Evolutionary conservation across 1,139 yeast species (phyloP).

Genomic region (Blastobotrys illinoisensis): DNA sequence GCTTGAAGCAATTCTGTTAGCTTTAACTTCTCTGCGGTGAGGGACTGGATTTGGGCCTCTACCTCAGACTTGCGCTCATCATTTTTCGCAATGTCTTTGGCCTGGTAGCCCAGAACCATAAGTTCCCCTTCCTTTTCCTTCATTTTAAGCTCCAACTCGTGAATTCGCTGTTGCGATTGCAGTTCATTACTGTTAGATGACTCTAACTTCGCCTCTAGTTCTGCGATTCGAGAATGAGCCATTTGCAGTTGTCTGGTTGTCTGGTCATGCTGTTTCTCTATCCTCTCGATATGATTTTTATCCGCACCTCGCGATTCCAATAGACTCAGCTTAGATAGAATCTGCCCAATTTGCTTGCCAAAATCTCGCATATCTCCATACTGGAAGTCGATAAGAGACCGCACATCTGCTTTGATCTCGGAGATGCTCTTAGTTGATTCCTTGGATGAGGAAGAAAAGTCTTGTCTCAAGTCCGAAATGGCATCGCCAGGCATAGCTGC

Average conservation of each 20-base stretch:
- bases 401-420: conserved; percentile 20
- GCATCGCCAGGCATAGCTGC: not conserved
- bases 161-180: not conserved
- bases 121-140: conserved; percentile 2
- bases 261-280: conserved; percentile 6
- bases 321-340: conserved; percentile 7
- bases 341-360: conserved; percentile 12
- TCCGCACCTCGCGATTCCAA: conserved; percentile 5
- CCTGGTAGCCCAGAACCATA: not conserved
- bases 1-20: conserved; percentile 23
- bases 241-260: not conserved
- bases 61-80: conserved; percentile 9
- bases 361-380: conserved; percentile 17
- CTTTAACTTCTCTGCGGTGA: conserved; percentile 21
- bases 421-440: conserved; percentile 8
- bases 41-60: conserved; percentile 15
- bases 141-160: conserved; percentile 2
- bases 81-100: conserved; percentile 1
- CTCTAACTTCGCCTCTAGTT: conserved; percentile 4
- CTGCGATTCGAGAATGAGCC: conserved; percentile 3
- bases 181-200: not conserved
- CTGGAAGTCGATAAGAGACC: conserved; percentile 22
- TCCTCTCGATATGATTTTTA: conserved; percentile 2
- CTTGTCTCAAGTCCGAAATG: conserved; percentile 3
- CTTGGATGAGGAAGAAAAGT: conserved; percentile 3